Evolutionary conservation across 495 filamentous ascomycete species (phyloP).

Genomic region (Penicillium lividum): DNA sequence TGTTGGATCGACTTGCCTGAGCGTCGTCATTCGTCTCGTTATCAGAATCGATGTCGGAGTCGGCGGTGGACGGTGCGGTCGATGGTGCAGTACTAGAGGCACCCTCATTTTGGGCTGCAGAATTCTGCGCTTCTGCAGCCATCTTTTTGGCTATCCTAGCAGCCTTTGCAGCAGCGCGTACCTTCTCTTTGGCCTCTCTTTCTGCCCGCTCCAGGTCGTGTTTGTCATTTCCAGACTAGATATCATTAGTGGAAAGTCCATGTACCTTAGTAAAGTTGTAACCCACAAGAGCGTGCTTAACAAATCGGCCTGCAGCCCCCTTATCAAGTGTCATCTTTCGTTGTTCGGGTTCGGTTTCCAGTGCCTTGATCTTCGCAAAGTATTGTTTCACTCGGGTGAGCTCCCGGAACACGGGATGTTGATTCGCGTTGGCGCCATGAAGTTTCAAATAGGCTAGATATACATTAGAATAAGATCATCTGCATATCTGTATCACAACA

Average conservation of each 20-base stretch:
- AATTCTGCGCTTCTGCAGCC: constrained; percentile 17
- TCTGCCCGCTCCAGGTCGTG: constrained; percentile 56
- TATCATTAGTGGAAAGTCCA: constrained; percentile 1
- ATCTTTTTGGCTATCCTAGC: constrained; percentile 40
- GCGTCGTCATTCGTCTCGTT: constrained; percentile 20
- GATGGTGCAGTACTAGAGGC: constrained; percentile 19
- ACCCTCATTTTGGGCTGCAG: constrained; percentile 14
- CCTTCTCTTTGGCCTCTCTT: constrained; percentile 52
- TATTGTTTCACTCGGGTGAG: constrained; percentile 84
- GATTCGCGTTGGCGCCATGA: constrained; percentile 74
- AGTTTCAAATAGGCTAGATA: constrained; percentile 72
- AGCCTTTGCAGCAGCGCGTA: constrained; percentile 52
- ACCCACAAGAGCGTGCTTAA: constrained; percentile 74
- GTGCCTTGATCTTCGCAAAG: constrained; percentile 83
- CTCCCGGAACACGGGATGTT: constrained; percentile 83
- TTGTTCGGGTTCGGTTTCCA: constrained; percentile 54
- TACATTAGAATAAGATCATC: constrained; percentile 18
- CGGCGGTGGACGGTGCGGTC: constrained; percentile 29
- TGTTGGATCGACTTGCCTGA: constrained; percentile 1
- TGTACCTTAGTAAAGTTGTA: background rate
- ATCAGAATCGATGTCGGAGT: constrained; percentile 26
- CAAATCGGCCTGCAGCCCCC: constrained; percentile 74
- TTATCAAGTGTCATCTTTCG: constrained; percentile 71
- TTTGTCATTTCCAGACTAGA: constrained; percentile 64
- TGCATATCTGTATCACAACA: constrained; percentile 20